These are phyloP conservation scores for Verticillium nubilum DNA, from an alignment of 2,329 filamentous ascomycete genomes.

Conservation along the genomic window DNA sequence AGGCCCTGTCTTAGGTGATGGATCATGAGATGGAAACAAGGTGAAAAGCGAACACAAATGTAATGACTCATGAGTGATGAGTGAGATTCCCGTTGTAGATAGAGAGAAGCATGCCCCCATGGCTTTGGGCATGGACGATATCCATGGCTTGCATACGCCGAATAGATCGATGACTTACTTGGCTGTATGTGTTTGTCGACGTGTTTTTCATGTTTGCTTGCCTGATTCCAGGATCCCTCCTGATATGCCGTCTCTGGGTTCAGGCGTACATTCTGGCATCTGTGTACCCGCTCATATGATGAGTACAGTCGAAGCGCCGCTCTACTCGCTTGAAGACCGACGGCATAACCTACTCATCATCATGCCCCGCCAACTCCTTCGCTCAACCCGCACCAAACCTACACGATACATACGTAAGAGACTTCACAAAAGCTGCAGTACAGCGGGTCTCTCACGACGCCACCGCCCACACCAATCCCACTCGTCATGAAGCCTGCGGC, in stretches of 20 bases:
- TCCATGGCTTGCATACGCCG: background rate
- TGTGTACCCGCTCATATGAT: too few species aligned
- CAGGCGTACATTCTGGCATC: too few species aligned
- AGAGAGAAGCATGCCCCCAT: background rate
- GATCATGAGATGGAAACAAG: background rate
- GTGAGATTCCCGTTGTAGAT: constrained; percentile 3
- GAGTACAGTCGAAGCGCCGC: too few species aligned
- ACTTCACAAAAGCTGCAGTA: background rate
- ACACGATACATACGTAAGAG: background rate
- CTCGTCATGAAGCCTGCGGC: background rate
- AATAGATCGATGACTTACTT: background rate
- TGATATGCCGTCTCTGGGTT: too few species aligned
- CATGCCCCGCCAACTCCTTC: too few species aligned
- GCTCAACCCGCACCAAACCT: too few species aligned
- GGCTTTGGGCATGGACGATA: background rate
- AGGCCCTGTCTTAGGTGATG: constrained; percentile 25
- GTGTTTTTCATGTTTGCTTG: too few species aligned
- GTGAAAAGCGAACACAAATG: background rate
- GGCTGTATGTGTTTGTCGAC: background rate
- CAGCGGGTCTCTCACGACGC: background rate
- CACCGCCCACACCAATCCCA: background rate
- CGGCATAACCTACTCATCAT: too few species aligned
- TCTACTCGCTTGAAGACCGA: too few species aligned
- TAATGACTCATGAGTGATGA: constrained; percentile 2
- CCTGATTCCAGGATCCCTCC: too few species aligned